phyloP scores from a whole-genome alignment of 164 flowering plant species.

The Dillenia turbinata region DNA sequence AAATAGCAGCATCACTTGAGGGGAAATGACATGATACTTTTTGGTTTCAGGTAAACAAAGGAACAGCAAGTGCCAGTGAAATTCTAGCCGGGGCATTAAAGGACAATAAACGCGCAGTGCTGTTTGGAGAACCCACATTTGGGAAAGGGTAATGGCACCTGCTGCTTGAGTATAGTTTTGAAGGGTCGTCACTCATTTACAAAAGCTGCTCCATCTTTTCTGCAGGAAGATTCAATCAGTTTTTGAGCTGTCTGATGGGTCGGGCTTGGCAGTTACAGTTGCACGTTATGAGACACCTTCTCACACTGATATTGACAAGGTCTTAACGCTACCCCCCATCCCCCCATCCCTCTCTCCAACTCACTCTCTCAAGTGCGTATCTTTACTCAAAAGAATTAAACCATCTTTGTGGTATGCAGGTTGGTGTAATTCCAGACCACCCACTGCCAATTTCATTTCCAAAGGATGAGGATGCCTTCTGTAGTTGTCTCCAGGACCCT shows the following conservation, averaged over 20 bases:
- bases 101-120: conserved; percentile 91
- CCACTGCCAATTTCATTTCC: conserved; percentile 87
- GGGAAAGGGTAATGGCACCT: conserved; percentile 79
- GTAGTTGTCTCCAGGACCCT: conserved; percentile 78
- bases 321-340: conserved; percentile 11
- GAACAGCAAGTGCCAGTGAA: conserved; percentile 99
- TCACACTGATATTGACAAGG: conserved; percentile 96
- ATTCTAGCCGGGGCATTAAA: conserved; percentile 96
- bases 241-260: conserved; percentile 95
- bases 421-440: conserved; percentile 90
- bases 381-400: conserved; percentile 5
- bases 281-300: conserved; percentile 99
- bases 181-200: too few species aligned
- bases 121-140: conserved; percentile 90
- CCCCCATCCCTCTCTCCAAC: not conserved
- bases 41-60: conserved; percentile 77
- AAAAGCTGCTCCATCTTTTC: not conserved
- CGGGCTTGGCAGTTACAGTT: conserved; percentile 94
- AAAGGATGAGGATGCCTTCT: conserved; percentile 70
- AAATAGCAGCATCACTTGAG: too few species aligned
- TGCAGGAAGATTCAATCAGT: conserved; percentile 72
- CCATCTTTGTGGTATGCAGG: conserved; percentile 27
- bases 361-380: not conserved
- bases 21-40: too few species aligned
- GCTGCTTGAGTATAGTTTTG: not conserved